Conservation (phyloP, 2,329 filamentous ascomycete genomes). For the Paecilomyces dactylethromorphus region DNA sequence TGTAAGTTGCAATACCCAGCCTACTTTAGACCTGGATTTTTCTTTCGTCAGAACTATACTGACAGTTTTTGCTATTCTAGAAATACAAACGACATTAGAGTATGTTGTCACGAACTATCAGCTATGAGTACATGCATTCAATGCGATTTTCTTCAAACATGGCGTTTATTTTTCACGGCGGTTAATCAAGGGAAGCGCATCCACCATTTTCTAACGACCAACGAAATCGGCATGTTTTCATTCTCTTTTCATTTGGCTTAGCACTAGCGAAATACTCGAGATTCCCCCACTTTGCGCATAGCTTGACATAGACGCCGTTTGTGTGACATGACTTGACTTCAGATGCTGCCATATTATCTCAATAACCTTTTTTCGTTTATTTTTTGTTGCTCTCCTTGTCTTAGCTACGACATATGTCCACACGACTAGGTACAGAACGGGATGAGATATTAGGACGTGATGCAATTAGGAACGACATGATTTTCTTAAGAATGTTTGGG, state of each 20-base stretch:
- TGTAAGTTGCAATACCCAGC: constrained; percentile 53
- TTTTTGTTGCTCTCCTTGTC: background rate
- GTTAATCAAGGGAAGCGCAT: background rate
- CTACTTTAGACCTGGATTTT: background rate
- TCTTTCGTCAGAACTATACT: background rate
- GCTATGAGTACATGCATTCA: background rate
- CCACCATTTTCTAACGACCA: background rate
- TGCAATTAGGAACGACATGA: background rate
- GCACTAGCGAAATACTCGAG: background rate
- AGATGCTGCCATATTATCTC: background rate
- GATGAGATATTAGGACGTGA: background rate
- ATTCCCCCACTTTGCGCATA: background rate
- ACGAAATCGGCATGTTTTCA: background rate
- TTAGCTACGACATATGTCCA: background rate
- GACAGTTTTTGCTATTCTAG: constrained; percentile 15
- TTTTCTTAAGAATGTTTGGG: background rate
- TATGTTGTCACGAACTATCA: background rate
- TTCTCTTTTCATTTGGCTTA: background rate
- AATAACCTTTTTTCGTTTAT: background rate
- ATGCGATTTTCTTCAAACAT: background rate
- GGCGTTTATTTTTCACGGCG: background rate
- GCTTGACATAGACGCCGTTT: background rate
- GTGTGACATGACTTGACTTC: background rate
- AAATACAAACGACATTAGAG: constrained; percentile 39
- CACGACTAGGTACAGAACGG: background rate